Evolutionary conservation across 192 early-diverging fungal genomes (phyloP), one percentile per base, ranked within the genome.

Genomic region (Linderina pennispora): DNA sequence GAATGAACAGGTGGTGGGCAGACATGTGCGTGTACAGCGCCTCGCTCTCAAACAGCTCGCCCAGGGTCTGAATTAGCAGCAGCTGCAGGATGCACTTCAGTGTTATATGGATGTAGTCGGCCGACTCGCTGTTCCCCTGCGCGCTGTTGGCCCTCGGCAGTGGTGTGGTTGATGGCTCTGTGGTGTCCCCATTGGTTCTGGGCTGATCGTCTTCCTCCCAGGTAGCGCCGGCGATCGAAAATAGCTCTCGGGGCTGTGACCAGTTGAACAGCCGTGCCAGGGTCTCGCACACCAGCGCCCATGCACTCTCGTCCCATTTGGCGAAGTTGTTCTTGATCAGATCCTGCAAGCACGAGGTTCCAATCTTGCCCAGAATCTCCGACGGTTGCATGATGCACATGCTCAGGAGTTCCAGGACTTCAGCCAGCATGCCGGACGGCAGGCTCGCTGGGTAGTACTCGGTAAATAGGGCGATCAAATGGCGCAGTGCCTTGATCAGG

Each of bases 341-440:
- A 46, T 93, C 90, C 61, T 94, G 90, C 42, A 97, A 58, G 43
- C 93, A 97, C 22, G 86, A 84, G 9, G 86, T 86, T 5, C 93
- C 93, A 41, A 97, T 92, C 41, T 84, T 70, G 18, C 89, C 87
- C 53, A 97, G 65, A 1, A 90, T 81, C 59, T 97, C 90, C 47
- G 92, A 92, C 58, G 92, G 90, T 82, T 95, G 93, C 18, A 80
- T 83, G 62, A 97, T 90, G 62, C 91, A 97, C 36, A 89, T 55
- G 17, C 73, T 77, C 38, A 97, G 74, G 19, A 97, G 65, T 39
- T 85, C 85, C 28, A 97, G 68, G 15, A 97, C 65, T 20, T 82
- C 81, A 40, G 79, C 79, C 61, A 94, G 79, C 75, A 88, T 84
- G 37, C 82, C 80, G 20, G 58, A 62, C 35, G 91, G 66, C 40